Evolutionary conservation across 805 yeast species (phyloP), one percentile per base, ranked within the genome.

Genomic region (Barnettozyma sucrosica): DNA sequence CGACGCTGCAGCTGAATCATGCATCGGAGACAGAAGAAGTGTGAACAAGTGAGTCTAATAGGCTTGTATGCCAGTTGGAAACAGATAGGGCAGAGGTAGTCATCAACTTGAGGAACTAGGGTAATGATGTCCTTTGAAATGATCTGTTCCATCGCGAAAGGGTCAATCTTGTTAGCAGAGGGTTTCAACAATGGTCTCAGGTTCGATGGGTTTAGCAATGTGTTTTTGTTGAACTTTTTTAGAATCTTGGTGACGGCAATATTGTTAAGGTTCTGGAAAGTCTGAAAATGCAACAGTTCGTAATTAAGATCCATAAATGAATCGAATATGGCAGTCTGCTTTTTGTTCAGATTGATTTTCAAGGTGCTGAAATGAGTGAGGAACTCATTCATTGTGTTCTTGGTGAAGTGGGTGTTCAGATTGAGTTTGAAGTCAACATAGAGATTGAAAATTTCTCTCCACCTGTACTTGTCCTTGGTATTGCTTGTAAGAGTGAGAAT

Each of bases 151-250:
- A 61, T 57, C 2, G 41, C 28, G 19, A 42, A 37, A 4, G 49
- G 46, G 16, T 46, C 36, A 5, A 46, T 46, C 5, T 25, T 42
- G 8, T 16, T 19, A 0, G 58, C 21, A 0, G 46, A 44, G 2
- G 53, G 44, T 5, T 52, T 26, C 1, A 60, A 37, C 6, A 40
- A 13, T 4, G 42, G 42, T n/a, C 34, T 19, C 7, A 45, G 20
- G 16, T 25, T 48, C 5, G 75, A 69, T 0, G 81, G 68, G 26
- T 73, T 70, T 25, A 84, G 64, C 7, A 77, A 66, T 0, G 92
- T 85, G 55, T 79, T 83, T 59, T 85, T 85, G 55, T 85, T 89
- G 55, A 85, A 85, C 59, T 85, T 85, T 60, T 85, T 84, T 58
- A 84, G 68, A 51, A 85, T 85, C 62, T 85, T 85, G 16, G 74